Conservation (phyloP, 192 early-diverging fungal genomes). For the Phycomyces nitens region DNA sequence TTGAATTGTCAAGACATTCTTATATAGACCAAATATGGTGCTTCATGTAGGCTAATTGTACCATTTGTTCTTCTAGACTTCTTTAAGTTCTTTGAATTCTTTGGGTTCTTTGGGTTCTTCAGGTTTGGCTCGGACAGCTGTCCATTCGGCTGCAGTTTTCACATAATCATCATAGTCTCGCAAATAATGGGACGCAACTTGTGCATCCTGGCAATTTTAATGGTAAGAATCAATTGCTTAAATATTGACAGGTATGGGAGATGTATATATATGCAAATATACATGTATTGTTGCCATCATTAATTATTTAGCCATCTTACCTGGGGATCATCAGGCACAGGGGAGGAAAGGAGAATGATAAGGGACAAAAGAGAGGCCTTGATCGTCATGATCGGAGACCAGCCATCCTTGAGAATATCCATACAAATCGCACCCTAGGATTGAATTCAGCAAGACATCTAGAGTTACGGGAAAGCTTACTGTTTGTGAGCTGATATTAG, state of each 20-base stretch:
- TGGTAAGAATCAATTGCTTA: too few relatives aligned
- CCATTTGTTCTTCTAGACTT: too few relatives aligned
- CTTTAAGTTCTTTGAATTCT: too few relatives aligned
- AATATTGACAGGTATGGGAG: too few relatives aligned
- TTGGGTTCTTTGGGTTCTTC: too few relatives aligned
- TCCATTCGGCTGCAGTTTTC: conserved; percentile 47
- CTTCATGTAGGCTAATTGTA: too few relatives aligned
- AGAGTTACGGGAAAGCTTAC: conserved; percentile 21
- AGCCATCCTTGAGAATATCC: conserved; percentile 76
- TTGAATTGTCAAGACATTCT: too few relatives aligned
- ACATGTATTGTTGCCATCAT: too few relatives aligned
- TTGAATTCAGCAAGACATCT: not conserved
- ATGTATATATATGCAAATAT: too few relatives aligned
- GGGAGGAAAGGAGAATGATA: conserved; percentile 44
- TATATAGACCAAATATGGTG: too few relatives aligned
- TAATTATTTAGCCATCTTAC: conserved; percentile 7
- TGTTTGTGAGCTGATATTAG: conserved; percentile 53
- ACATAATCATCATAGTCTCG: conserved; percentile 36
- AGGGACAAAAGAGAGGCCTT: conserved; percentile 47
- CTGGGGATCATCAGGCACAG: conserved; percentile 55
- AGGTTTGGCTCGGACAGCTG: conserved; percentile 1
- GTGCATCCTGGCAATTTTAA: conserved; percentile 37
- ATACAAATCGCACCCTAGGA: conserved; percentile 18
- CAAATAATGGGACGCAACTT: conserved; percentile 50
- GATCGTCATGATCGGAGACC: conserved; percentile 68